Evolutionary conservation across 495 filamentous ascomycete genomes (phyloP), one percentile per base, ranked within the genome.

Genomic region (Aspergillus kassunensis): DNA sequence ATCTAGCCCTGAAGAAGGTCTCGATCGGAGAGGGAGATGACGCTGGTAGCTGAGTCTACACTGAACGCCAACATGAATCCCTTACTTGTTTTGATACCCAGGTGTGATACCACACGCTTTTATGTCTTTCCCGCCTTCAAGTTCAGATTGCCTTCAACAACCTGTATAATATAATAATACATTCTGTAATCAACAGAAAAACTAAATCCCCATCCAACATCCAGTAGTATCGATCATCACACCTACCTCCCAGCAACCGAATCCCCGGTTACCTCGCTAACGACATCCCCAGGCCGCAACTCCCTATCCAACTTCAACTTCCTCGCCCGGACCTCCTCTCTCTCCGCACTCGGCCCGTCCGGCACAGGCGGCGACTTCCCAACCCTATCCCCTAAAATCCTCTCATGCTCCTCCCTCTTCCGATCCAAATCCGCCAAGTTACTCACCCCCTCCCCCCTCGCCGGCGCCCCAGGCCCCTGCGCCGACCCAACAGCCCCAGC

Each of bases 1-100:
- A 78, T 42, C 57, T 80, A 41, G 67, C 68, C 19, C 51, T 78
- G 24, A 80, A 77, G 57, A 74, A 75, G 61, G 71, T 73, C 36
- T 76, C 74, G 20, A 59, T 76, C 36, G 77, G 77, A 37, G 63
- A 70, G 33, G 65, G 66, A 3, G 71, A 63, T 20, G 72, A 69
- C 34, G 60, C 60, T 23, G 66, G 66, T 50, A 50, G 47, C 43
- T 71, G 29, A 63, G 51, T 40, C 34, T 55, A 15, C 33, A 20
- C 46, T 35, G 23, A 31, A 56, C 35, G n/a, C n/a, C 11, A 9
- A 29, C 44, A 50, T 46, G 19, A 35, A n/a, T n/a, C n/a, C n/a
- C n/a, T 45, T 43, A n/a, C 30, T 51, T 33, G n/a, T 48, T 48
- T 40, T 64, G 39, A 56, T 55, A 57, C 55, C 54, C 55, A 34